Conservation (phyloP, 345 rosid species). For the Citropsis articulata region DNA sequence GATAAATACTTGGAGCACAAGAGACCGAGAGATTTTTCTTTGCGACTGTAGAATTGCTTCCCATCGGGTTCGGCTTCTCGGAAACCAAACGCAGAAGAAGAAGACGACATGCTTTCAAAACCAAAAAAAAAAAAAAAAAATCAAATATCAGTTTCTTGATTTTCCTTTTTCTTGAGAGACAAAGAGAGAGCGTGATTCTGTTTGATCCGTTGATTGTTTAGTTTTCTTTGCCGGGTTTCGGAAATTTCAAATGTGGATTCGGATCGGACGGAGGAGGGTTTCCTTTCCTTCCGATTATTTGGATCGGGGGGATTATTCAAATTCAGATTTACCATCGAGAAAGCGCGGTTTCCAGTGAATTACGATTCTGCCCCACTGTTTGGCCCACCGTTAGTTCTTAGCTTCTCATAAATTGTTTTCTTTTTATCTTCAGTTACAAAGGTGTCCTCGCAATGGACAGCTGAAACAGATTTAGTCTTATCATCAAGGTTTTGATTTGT, state of each 20-base stretch:
- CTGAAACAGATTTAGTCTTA: no score
- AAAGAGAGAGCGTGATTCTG: background rate
- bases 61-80: constrained; percentile 40
- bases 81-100: constrained; percentile 10
- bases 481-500: no score
- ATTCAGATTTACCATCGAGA: background rate
- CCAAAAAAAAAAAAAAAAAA: no score
- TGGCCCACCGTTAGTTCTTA: no score
- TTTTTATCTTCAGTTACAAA: no score
- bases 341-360: constrained; percentile 6
- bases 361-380: background rate
- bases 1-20: constrained; percentile 57
- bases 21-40: constrained; percentile 78
- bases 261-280: constrained; percentile 16
- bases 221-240: constrained; percentile 25
- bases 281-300: background rate
- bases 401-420: no score
- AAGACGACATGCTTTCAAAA: constrained; percentile 18
- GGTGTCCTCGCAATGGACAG: no score
- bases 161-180: no score
- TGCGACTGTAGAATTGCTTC: constrained; percentile 53
- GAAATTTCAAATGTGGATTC: constrained; percentile 29
- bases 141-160: no score
- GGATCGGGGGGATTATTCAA: constrained; percentile 21
- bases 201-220: no score